Percentiles rank a stretch among this genome's conserved stretches.
These are phyloP conservation scores for Cladosporium phlei DNA, from an alignment of 2,329 filamentous ascomycete genomes.

Conservation along the genomic window DNA sequence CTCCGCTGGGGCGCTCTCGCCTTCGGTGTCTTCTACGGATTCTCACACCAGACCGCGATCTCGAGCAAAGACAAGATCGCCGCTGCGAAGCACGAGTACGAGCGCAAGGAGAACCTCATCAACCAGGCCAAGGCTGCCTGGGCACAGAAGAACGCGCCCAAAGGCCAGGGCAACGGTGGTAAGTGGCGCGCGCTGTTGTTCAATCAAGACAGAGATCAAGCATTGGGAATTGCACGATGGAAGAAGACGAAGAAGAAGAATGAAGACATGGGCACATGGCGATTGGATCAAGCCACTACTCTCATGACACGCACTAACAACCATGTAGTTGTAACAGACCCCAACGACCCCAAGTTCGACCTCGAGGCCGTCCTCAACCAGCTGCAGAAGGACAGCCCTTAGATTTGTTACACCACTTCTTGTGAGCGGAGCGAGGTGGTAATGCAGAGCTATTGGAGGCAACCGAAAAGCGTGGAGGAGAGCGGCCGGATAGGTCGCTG, in stretches of 20 bases:
- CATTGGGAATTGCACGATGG: neutral
- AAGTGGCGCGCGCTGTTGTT: neutral
- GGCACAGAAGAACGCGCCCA: slow-evolving; percentile 65
- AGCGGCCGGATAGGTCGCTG: slow-evolving; percentile 9
- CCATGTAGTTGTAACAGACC: slow-evolving; percentile 64
- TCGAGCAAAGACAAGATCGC: slow-evolving; percentile 64
- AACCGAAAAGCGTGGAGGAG: slow-evolving; percentile 7
- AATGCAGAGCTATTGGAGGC: slow-evolving; percentile 11
- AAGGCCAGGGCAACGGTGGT: slow-evolving; percentile 18
- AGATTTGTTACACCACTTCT: slow-evolving; percentile 11
- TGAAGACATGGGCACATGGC: neutral
- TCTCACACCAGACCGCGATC: slow-evolving; percentile 86
- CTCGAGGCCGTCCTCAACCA: slow-evolving; percentile 73
- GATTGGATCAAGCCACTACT: no score
- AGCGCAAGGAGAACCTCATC: slow-evolving; percentile 89
- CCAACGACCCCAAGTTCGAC: slow-evolving; percentile 84
- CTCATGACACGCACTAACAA: slow-evolving; percentile 8
- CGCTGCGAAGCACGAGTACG: slow-evolving; percentile 74
- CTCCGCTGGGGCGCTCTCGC: slow-evolving; percentile 93
- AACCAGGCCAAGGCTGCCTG: slow-evolving; percentile 88
- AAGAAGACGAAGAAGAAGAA: neutral
- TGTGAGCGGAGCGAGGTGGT: slow-evolving; percentile 7
- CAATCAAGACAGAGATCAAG: neutral
- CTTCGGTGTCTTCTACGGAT: slow-evolving; percentile 88
- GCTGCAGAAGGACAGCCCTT: slow-evolving; percentile 50